Percentiles rank a stretch among this genome's conserved stretches.
phyloP scores from a whole-genome alignment of 352 stramenopile genomes.

The Thalassiosira livingstoniorum region DNA sequence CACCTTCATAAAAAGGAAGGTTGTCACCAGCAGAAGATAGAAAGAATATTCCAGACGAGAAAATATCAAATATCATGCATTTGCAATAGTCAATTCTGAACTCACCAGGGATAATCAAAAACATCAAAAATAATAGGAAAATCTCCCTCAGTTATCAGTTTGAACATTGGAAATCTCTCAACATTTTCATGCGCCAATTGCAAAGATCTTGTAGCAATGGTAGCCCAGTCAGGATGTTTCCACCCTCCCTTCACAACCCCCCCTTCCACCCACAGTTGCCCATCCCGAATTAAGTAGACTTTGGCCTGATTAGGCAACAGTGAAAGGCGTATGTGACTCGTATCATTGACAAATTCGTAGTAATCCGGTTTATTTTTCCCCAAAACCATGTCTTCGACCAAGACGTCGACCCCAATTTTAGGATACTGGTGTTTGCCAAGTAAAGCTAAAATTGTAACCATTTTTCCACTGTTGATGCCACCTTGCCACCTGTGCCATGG shows the following conservation, averaged over 20 bases:
- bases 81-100: too few species aligned
- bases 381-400: slow-evolving; percentile 28
- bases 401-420: too few species aligned
- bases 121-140: slow-evolving; percentile 46
- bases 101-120: slow-evolving; percentile 50
- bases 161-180: slow-evolving; percentile 17
- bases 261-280: background rate
- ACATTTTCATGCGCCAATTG: slow-evolving; percentile 37
- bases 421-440: slow-evolving; percentile 33
- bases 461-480: background rate
- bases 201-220: slow-evolving; percentile 47
- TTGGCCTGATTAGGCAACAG: too few species aligned
- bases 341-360: too few species aligned
- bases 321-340: too few species aligned
- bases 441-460: slow-evolving; percentile 9
- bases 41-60: too few species aligned
- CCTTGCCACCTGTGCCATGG: slow-evolving; percentile 44
- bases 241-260: slow-evolving; percentile 9
- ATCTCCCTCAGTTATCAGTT: slow-evolving; percentile 37
- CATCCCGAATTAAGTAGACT: slow-evolving; percentile 23
- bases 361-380: slow-evolving; percentile 35
- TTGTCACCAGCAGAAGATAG: too few species aligned
- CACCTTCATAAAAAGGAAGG: too few species aligned
- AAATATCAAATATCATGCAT: too few species aligned
- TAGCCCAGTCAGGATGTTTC: slow-evolving; percentile 15